These are phyloP conservation scores for Solanum stenotomum DNA, from an alignment of 257 asterid genomes.

Conservation along the genomic window DNA sequence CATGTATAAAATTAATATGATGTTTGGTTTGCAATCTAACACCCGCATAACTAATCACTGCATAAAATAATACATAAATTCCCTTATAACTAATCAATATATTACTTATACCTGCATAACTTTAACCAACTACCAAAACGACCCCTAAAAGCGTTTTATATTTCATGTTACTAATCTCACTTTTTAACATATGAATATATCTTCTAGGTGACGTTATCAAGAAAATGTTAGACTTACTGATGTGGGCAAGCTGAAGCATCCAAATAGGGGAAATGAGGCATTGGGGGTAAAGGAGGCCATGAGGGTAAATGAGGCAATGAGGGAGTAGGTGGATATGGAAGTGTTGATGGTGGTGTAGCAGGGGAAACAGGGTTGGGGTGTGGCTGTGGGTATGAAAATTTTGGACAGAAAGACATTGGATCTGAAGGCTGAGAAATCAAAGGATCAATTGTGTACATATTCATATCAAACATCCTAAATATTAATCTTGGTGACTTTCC, in stretches of 20 bases:
- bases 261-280: constrained; percentile 34
- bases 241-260: constrained; percentile 76
- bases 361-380: constrained; percentile 13
- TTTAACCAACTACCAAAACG: background rate
- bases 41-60: background rate
- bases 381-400: constrained; percentile 18
- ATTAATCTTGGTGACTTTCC: constrained; percentile 29
- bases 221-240: constrained; percentile 42
- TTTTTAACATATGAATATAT: background rate
- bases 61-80: background rate
- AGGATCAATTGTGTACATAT: constrained; percentile 65
- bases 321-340: constrained; percentile 20
- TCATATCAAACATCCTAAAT: constrained; percentile 57
- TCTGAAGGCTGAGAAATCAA: constrained; percentile 68
- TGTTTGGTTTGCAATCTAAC: background rate
- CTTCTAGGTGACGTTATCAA: background rate
- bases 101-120: background rate
- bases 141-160: background rate
- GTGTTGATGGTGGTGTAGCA: constrained; percentile 4
- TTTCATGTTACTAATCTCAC: background rate
- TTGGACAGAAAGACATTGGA: constrained; percentile 61
- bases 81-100: background rate
- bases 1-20: too few relatives aligned
- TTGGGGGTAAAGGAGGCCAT: constrained; percentile 19
- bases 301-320: constrained; percentile 6